A percentile compares a stretch with the other conserved stretches of the same genome.
Conservation (phyloP, 225 moss, liverwort and hornwort species). For the Rhytidiadelphus loreus region DNA sequence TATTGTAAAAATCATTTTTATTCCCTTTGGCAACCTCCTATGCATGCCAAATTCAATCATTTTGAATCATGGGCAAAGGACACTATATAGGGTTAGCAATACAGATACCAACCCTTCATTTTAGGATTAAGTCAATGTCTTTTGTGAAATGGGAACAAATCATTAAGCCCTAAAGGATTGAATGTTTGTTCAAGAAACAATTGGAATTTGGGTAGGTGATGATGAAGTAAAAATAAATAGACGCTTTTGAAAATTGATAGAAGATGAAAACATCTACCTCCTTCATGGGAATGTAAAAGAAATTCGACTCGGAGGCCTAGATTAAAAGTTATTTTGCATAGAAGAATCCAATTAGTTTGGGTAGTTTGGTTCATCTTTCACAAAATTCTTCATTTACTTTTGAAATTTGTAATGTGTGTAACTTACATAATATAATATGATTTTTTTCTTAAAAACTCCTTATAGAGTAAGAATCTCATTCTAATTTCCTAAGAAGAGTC, state of each 20-base stretch:
- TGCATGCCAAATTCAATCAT: no score
- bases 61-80: fast-evolving
- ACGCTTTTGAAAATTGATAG: background rate
- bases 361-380: fast-evolving
- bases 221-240: background rate
- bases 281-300: background rate
- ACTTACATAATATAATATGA: background rate
- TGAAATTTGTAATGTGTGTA: background rate
- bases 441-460: no score
- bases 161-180: background rate
- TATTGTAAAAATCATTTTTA: background rate
- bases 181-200: background rate
- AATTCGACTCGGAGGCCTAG: fast-evolving
- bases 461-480: background rate
- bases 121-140: no score
- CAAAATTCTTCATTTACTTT: background rate
- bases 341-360: fast-evolving
- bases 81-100: fast-evolving
- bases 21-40: background rate
- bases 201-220: background rate
- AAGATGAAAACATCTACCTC: background rate
- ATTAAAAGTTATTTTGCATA: background rate
- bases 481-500: background rate
- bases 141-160: no score
- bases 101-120: no score